phyloP scores from a whole-genome alignment of 1,284 basidiomycete species.

The Xerocomus minutiporus region DNA sequence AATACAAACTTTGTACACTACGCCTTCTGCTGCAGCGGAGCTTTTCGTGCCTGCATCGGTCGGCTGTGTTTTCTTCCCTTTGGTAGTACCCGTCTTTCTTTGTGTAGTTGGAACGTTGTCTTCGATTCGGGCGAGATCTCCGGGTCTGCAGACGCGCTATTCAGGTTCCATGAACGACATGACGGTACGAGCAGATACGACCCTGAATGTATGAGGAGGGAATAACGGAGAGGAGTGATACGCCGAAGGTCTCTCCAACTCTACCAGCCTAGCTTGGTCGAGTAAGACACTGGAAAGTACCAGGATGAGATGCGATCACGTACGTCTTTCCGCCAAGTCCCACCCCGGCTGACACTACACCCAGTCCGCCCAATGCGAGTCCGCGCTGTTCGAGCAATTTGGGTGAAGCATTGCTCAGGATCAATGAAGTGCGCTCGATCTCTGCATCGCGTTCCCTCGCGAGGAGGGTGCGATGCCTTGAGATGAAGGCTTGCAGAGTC shows the following conservation, averaged over 20 bases:
- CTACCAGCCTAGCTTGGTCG: conserved; percentile 64
- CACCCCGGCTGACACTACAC: conserved; percentile 65
- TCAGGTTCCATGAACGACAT: conserved; percentile 5
- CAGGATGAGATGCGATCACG: conserved; percentile 21
- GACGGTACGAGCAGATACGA: conserved; percentile 14
- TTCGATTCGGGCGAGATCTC: conserved; percentile 82
- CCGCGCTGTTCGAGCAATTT: conserved; percentile 87
- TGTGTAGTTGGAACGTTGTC: conserved; percentile 48
- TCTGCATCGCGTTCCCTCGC: conserved; percentile 76
- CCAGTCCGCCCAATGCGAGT: conserved; percentile 72
- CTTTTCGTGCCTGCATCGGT: conserved; percentile 35
- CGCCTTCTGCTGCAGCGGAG: conserved; percentile 57
- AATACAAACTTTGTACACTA: conserved; percentile 68
- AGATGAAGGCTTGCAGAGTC: conserved; percentile 60
- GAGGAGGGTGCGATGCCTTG: conserved; percentile 67
- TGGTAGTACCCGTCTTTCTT: conserved; percentile 41
- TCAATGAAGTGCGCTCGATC: conserved; percentile 72
- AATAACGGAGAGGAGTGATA: conserved; percentile 70
- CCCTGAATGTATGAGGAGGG: conserved; percentile 84
- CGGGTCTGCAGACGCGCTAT: conserved; percentile 43
- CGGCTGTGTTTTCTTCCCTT: conserved; percentile 41
- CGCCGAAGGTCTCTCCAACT: conserved; percentile 79
- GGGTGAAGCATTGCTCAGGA: conserved; percentile 80
- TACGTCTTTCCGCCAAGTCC: conserved; percentile 91
- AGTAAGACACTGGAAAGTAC: conserved; percentile 2